These are phyloP conservation scores for Lagenaria siceraria DNA, from an alignment of 306 rosid genomes.

Conservation along the genomic window DNA sequence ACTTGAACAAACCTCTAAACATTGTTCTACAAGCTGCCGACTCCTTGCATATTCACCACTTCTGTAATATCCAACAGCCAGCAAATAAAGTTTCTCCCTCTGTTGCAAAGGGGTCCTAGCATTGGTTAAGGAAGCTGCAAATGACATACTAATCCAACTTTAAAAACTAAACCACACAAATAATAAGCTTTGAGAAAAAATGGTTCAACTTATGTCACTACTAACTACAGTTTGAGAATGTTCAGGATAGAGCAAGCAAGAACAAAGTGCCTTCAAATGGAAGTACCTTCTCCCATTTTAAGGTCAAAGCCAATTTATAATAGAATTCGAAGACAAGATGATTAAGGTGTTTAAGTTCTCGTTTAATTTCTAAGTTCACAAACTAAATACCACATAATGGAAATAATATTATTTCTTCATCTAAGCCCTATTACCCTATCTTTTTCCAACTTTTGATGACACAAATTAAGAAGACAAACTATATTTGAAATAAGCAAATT, in stretches of 20 bases:
- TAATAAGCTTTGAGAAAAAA: neutral
- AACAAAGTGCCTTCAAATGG: neutral
- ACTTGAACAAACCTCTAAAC: constrained; percentile 43
- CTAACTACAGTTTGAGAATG: neutral
- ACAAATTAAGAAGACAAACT: neutral
- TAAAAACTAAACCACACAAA: neutral
- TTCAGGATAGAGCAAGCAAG: neutral
- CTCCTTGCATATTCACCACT: constrained; percentile 59
- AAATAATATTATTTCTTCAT: neutral
- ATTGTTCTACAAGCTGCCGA: constrained; percentile 55
- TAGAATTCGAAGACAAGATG: neutral
- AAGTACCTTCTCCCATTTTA: neutral
- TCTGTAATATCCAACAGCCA: constrained; percentile 68
- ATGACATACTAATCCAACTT: neutral
- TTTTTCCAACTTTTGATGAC: neutral
- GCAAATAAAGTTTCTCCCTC: constrained; percentile 84
- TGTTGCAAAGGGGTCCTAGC: constrained; percentile 36
- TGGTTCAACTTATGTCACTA: neutral
- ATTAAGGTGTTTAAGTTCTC: neutral
- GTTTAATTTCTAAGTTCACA: neutral
- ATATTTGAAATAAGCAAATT: neutral
- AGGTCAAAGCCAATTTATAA: neutral
- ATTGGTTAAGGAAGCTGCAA: constrained; percentile 56
- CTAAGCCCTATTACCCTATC: neutral
- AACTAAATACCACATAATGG: neutral